Evolutionary conservation across 2,329 filamentous ascomycete species (phyloP).

Genomic region (Epichloe glyceriae): DNA sequence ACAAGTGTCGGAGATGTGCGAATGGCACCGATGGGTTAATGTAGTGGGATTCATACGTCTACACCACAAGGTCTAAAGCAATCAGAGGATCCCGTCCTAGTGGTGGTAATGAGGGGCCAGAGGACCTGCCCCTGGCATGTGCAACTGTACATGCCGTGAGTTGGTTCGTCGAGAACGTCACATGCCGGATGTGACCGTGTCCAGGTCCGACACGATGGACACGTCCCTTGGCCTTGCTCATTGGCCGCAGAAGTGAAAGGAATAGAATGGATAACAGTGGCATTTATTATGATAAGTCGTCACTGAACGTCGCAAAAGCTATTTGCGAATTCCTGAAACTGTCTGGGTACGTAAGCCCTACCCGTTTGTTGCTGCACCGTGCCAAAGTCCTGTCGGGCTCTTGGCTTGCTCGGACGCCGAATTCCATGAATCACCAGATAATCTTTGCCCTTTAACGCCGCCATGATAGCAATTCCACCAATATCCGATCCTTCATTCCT

Average conservation of each 20-base stretch:
- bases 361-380: neutral
- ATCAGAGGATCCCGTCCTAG: no score
- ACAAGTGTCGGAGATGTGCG: no score
- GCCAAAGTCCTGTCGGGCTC: neutral
- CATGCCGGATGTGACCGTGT: neutral
- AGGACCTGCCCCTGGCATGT: no score
- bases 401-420: neutral
- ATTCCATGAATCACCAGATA: neutral
- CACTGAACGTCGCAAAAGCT: neutral
- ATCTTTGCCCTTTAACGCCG: constrained; percentile 3
- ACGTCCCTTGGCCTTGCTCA: neutral
- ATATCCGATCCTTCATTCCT: neutral
- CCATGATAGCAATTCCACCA: neutral
- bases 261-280: neutral
- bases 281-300: neutral
- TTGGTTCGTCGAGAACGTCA: neutral
- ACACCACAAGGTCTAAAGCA: no score
- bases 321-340: neutral
- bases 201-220: no score
- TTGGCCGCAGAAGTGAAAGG: neutral
- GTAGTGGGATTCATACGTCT: no score
- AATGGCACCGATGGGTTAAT: no score
- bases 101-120: no score
- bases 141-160: no score
- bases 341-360: neutral